phyloP scores from a whole-genome alignment of 1,139 yeast genomes.

The Candida smagusa region DNA sequence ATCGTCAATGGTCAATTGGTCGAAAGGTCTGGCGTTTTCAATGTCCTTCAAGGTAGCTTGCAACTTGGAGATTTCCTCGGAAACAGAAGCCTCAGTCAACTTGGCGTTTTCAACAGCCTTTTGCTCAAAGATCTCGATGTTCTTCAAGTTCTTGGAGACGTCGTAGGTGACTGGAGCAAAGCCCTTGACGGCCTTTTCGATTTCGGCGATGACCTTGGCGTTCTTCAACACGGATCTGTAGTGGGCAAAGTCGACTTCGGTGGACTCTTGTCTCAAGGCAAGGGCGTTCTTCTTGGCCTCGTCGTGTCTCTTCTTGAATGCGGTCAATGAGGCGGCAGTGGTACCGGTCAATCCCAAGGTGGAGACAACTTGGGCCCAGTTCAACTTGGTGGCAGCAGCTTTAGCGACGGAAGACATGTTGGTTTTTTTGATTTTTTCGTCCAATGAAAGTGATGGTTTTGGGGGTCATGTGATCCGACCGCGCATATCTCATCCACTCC shows the following conservation, averaged over 20 bases:
- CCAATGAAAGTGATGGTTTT: slow-evolving; percentile 2
- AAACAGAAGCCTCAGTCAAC: slow-evolving; percentile 85
- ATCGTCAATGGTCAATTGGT: slow-evolving; percentile 93
- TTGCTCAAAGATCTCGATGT: slow-evolving; percentile 90
- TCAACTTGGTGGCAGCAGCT: slow-evolving; percentile 82
- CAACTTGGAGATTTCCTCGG: slow-evolving; percentile 81
- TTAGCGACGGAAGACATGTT: slow-evolving; percentile 49
- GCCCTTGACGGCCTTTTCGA: slow-evolving; percentile 68
- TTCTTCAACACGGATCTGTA: slow-evolving; percentile 83
- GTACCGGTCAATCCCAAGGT: slow-evolving; percentile 90
- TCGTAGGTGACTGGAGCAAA: slow-evolving; percentile 87
- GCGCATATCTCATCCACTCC: too few relatives aligned
- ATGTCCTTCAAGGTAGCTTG: slow-evolving; percentile 88
- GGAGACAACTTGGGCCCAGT: slow-evolving; percentile 90
- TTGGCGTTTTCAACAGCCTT: slow-evolving; percentile 96
- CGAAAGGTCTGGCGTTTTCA: slow-evolving; percentile 96
- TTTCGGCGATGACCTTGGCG: slow-evolving; percentile 72
- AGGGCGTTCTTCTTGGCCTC: slow-evolving; percentile 86
- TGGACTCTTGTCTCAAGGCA: slow-evolving; percentile 67
- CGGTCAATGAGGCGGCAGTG: slow-evolving; percentile 82
- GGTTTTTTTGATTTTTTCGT: neutral
- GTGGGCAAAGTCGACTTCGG: slow-evolving; percentile 75
- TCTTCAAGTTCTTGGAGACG: slow-evolving; percentile 83
- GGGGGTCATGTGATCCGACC: slow-evolving; percentile 2
- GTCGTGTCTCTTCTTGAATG: slow-evolving; percentile 97